Percentiles rank a stretch among this genome's conserved stretches.
Evolutionary conservation across 352 stramenopile species (phyloP).

Genomic region (Phytophthora sojae): DNA sequence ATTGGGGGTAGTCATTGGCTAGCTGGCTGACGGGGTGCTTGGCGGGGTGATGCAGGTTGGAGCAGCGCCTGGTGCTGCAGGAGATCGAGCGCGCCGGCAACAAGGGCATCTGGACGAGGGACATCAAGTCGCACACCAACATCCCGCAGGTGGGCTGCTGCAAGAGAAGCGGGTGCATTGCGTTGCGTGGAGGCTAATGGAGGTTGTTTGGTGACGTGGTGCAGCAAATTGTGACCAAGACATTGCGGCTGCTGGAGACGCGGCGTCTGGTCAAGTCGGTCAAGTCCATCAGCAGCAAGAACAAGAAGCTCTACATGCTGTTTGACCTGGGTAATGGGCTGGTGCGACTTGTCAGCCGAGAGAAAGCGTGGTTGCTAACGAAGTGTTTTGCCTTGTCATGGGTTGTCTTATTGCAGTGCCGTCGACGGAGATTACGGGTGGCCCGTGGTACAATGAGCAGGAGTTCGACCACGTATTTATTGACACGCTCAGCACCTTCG

Average conservation of each 20-base stretch:
- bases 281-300: slow-evolving; percentile 99
- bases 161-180: neutral
- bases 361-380: no score
- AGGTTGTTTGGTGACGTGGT: neutral
- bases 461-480: slow-evolving; percentile 99
- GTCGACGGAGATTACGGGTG: slow-evolving; percentile 98
- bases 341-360: neutral
- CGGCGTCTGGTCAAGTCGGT: slow-evolving; percentile 98
- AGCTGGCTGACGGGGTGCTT: slow-evolving; percentile 27
- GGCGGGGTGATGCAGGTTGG: slow-evolving; percentile 50
- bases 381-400: neutral
- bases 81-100: slow-evolving; percentile 97
- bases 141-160: slow-evolving; percentile 85
- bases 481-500: slow-evolving; percentile 95
- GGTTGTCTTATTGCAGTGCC: slow-evolving; percentile 72
- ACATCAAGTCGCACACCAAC: slow-evolving; percentile 98
- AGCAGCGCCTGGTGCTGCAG: slow-evolving; percentile 91
- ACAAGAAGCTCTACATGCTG: slow-evolving; percentile 99
- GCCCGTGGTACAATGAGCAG: slow-evolving; percentile 99
- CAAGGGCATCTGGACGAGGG: slow-evolving; percentile 98
- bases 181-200: slow-evolving; percentile 8
- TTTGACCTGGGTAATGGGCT: slow-evolving; percentile 86
- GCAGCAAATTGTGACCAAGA: slow-evolving; percentile 97
- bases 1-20: neutral
- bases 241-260: slow-evolving; percentile 97